Evolutionary conservation across 2,329 filamentous ascomycete genomes (phyloP).

Genomic region (Aspergillus phoenicis): DNA sequence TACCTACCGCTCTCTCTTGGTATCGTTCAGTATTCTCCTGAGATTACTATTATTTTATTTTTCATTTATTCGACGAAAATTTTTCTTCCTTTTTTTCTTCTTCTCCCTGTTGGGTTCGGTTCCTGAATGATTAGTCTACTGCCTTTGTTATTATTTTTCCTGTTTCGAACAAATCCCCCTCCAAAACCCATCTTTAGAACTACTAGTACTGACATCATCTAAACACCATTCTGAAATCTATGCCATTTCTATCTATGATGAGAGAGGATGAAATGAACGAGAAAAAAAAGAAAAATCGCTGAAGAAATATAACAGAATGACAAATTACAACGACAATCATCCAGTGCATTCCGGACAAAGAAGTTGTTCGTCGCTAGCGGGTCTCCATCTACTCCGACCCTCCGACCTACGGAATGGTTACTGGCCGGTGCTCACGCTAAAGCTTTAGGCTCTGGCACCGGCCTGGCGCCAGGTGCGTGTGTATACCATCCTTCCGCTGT

Average conservation of each 20-base stretch:
- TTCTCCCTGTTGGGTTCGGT: background rate
- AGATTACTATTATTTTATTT: background rate
- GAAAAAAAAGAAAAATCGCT: background rate
- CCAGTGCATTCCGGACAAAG: background rate
- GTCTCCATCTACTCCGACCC: background rate
- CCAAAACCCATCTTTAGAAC: background rate
- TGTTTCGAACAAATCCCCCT: background rate
- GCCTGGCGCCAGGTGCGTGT: constrained; percentile 21
- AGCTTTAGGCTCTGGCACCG: constrained; percentile 14
- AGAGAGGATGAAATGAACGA: background rate
- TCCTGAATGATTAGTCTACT: background rate
- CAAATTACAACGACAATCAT: background rate
- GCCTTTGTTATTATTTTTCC: background rate
- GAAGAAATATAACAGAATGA: background rate
- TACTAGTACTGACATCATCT: background rate
- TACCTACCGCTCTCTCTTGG: background rate
- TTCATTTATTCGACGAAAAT: too few relatives aligned
- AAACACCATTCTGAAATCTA: background rate
- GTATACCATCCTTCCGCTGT: constrained; percentile 13
- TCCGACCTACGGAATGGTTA: constrained; percentile 10
- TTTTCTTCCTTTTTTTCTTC: background rate
- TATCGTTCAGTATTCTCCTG: background rate
- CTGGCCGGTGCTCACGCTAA: constrained; percentile 21
- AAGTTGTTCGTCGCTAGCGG: background rate
- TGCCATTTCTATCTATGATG: background rate